Conservation (phyloP, 2,329 filamentous ascomycete species). For the Sporothrix dimorphospora region DNA sequence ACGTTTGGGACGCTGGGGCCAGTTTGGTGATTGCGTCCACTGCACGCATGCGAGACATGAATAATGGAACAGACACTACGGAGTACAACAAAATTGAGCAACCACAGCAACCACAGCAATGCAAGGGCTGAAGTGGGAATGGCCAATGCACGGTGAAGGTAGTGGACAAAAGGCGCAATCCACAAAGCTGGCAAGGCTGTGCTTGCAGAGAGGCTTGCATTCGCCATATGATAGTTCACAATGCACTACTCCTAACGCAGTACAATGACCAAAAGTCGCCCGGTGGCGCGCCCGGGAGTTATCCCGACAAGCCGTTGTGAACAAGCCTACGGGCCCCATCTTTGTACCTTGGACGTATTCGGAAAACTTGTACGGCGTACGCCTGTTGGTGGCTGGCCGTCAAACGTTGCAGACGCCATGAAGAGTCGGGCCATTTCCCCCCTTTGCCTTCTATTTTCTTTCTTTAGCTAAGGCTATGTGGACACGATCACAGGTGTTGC, state of each 20-base stretch:
- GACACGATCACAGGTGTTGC: not conserved
- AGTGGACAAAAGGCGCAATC: not conserved
- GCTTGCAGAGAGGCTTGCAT: slow-evolving; percentile 16
- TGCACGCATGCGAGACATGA: not conserved
- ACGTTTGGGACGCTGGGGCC: no score
- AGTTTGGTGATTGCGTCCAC: slow-evolving; percentile 5
- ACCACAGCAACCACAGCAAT: not conserved
- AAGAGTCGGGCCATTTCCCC: slow-evolving; percentile 3
- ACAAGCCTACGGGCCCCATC: not conserved
- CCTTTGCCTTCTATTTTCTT: not conserved
- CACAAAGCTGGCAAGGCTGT: not conserved
- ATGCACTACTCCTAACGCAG: not conserved
- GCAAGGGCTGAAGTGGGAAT: slow-evolving; percentile 8
- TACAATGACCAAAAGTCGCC: not conserved
- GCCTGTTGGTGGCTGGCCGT: not conserved
- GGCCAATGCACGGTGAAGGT: not conserved
- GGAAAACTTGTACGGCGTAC: not conserved
- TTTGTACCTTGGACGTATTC: not conserved
- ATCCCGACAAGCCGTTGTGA: not conserved
- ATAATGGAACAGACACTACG: not conserved
- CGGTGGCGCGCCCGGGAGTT: not conserved
- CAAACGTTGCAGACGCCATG: slow-evolving; percentile 12
- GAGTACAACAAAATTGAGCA: not conserved
- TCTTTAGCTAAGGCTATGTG: not conserved
- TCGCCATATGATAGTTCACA: not conserved